Percentiles rank a stretch among this genome's conserved stretches.
phyloP scores from a whole-genome alignment of 2,329 filamentous ascomycete species.

The Phyllosticta citrichinensis region DNA sequence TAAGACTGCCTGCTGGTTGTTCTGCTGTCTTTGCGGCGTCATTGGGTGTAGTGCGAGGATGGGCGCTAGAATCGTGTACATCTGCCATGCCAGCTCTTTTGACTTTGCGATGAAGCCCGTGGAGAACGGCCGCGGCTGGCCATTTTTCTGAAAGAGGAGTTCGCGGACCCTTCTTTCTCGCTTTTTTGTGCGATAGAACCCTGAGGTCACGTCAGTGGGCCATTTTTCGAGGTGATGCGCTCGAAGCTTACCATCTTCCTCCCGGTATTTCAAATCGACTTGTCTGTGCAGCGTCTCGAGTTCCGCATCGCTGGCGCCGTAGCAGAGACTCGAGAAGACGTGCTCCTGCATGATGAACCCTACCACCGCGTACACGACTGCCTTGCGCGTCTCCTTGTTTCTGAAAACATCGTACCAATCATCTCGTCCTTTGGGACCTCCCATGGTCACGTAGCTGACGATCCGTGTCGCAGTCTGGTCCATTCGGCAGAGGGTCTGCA shows the following conservation, averaged over 20 bases:
- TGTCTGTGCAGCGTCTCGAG: background rate
- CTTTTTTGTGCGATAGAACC: background rate
- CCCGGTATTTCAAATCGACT: background rate
- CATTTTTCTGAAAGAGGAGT: background rate
- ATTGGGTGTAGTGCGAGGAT: background rate
- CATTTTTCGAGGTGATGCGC: background rate
- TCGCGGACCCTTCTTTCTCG: background rate
- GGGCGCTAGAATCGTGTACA: background rate
- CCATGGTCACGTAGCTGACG: background rate
- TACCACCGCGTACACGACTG: background rate
- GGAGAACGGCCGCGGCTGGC: background rate
- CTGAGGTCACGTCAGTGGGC: background rate
- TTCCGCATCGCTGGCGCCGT: background rate
- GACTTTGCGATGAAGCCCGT: background rate
- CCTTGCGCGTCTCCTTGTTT: background rate
- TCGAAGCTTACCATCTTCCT: background rate
- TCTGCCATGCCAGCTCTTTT: slow-evolving; percentile 3
- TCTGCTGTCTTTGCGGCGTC: background rate
- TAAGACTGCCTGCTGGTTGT: background rate
- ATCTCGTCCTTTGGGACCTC: background rate
- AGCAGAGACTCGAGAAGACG: slow-evolving; percentile 7
- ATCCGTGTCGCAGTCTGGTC: background rate
- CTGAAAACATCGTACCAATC: background rate
- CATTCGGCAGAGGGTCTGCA: background rate
- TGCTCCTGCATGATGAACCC: slow-evolving; percentile 6